Evolutionary conservation across 2,329 filamentous ascomycete species (phyloP).

Genomic region (Diaporthe vaccinii): DNA sequence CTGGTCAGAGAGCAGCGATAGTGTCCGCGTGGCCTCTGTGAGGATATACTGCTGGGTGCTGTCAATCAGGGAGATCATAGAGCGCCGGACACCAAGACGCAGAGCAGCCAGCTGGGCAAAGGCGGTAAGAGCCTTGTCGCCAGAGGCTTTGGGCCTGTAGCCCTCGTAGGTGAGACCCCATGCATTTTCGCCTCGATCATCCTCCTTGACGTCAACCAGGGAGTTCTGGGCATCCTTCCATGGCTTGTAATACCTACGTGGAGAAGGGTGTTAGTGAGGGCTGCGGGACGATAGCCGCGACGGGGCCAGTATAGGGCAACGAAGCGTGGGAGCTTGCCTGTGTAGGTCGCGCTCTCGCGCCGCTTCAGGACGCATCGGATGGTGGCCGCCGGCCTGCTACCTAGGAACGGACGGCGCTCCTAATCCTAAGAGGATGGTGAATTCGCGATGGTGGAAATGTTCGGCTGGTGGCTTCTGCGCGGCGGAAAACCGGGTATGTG

Average conservation of each 20-base stretch:
- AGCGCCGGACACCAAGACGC: slow-evolving; percentile 60
- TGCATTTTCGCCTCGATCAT: neutral
- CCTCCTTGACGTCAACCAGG: slow-evolving; percentile 12
- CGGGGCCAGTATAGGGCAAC: neutral
- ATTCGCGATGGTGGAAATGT: neutral
- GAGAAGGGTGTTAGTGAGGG: neutral
- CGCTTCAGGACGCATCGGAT: slow-evolving; percentile 37
- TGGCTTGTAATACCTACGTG: slow-evolving; percentile 37
- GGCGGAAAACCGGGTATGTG: neutral
- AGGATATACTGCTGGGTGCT: slow-evolving; percentile 34
- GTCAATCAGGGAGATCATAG: slow-evolving; percentile 45
- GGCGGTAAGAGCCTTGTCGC: slow-evolving; percentile 57
- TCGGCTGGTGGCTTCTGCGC: neutral
- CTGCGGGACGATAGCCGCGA: neutral
- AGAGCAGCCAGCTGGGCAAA: slow-evolving; percentile 66
- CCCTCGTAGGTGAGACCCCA: slow-evolving; percentile 44
- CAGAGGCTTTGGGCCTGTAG: slow-evolving; percentile 51
- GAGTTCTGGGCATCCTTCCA: slow-evolving; percentile 38
- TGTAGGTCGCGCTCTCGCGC: slow-evolving; percentile 38
- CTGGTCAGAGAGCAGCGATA: slow-evolving; percentile 51
- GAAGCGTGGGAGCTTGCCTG: slow-evolving; percentile 19
- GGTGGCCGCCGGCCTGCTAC: neutral
- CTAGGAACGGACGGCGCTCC: slow-evolving; percentile 2
- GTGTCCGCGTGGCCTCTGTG: slow-evolving; percentile 32
- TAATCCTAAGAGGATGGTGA: slow-evolving; percentile 6